Percentiles rank a stretch among this genome's conserved stretches.
These are phyloP conservation scores for Suillus sp. DNA, from an alignment of 768 basidiomycete species.

Conservation along the genomic window DNA sequence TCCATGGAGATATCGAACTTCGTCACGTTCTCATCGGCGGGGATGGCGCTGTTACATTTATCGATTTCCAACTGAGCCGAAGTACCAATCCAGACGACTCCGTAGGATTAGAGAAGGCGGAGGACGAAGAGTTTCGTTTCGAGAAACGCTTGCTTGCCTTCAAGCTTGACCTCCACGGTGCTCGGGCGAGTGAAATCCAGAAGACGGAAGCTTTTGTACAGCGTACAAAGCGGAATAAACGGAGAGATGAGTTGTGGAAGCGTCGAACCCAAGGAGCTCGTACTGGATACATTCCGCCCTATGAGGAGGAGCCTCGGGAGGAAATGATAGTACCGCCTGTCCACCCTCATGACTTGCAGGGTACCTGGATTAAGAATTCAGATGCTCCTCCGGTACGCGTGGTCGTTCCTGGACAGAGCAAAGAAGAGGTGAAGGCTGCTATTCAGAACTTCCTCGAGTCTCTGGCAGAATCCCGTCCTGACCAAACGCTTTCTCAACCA, in stretches of 20 bases:
- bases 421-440: constrained; percentile 23
- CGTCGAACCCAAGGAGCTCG: constrained; percentile 32
- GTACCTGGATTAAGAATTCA: constrained; percentile 39
- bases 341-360: constrained; percentile 34
- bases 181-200: constrained; percentile 37
- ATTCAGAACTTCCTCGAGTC: constrained; percentile 25
- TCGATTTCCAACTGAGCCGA: constrained; percentile 53
- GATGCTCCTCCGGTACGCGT: constrained; percentile 36
- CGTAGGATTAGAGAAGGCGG: constrained; percentile 39
- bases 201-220: constrained; percentile 34
- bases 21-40: constrained; percentile 57
- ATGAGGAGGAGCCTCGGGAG: constrained; percentile 35
- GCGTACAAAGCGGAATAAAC: constrained; percentile 33
- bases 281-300: constrained; percentile 32
- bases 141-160: constrained; percentile 62
- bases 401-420: constrained; percentile 40
- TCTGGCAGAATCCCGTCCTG: constrained; percentile 17
- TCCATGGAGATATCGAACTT: constrained; percentile 50
- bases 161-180: constrained; percentile 48
- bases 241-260: constrained; percentile 27
- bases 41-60: constrained; percentile 53
- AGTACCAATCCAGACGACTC: constrained; percentile 32
- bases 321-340: constrained; percentile 37
- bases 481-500: not conserved
- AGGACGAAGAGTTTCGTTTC: constrained; percentile 42